A percentile compares a stretch with the other conserved stretches of the same genome.
Conservation (phyloP, 148 eudicot species). For the Rhododendron henanense region DNA sequence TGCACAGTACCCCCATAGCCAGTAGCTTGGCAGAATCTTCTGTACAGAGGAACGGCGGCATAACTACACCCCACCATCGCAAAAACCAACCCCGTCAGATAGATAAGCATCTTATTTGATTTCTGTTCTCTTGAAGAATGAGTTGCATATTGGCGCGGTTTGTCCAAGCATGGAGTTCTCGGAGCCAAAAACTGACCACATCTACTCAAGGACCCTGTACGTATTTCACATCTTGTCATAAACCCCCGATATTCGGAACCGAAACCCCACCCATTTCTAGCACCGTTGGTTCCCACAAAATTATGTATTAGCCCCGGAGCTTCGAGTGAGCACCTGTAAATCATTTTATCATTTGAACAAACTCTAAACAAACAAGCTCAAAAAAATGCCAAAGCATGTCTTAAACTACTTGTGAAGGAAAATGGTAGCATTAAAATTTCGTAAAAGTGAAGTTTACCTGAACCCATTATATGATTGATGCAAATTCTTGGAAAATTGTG, state of each 20-base stretch:
- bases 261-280: conserved; percentile 17
- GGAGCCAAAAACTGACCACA: conserved; percentile 14
- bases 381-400: not conserved
- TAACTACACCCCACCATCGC: conserved; percentile 92
- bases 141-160: conserved; percentile 41
- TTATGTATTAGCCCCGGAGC: conserved; percentile 12
- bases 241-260: conserved; percentile 10
- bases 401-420: not conserved
- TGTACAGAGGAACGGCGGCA: conserved; percentile 89
- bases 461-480: conserved; percentile 20
- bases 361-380: not conserved
- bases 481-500: conserved; percentile 20
- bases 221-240: conserved; percentile 32
- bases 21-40: conserved; percentile 95
- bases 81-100: conserved; percentile 78
- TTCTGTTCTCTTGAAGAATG: conserved; percentile 53
- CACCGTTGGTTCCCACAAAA: conserved; percentile 14
- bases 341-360: not conserved
- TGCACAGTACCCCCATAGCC: conserved; percentile 99
- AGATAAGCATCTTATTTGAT: conserved; percentile 67
- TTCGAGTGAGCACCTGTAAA: conserved; percentile 34
- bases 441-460: conserved; percentile 29
- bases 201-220: conserved; percentile 25
- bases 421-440: not conserved
- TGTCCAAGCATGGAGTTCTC: conserved; percentile 14